Conservation (phyloP, 2,329 filamentous ascomycete species). For the Phyllosticta capitalensis region DNA sequence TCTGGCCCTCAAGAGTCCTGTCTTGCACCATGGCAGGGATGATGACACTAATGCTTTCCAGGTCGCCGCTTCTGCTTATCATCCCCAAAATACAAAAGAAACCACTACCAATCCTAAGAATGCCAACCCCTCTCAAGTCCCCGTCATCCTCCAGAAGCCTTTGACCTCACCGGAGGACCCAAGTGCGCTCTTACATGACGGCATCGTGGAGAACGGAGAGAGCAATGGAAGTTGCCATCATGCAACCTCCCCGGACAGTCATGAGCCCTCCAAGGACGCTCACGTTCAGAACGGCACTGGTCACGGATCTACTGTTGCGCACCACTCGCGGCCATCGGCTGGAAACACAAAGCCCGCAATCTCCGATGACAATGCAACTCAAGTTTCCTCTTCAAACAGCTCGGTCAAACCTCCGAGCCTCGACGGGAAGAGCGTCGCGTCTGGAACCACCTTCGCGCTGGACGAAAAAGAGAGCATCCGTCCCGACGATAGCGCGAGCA, state of each 20-base stretch:
- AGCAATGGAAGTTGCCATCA: not conserved
- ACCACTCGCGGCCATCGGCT: not conserved
- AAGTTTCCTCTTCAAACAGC: slow-evolving; percentile 44
- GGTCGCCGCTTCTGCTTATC: slow-evolving; percentile 33
- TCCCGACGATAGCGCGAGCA: slow-evolving; percentile 90
- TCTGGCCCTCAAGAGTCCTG: not conserved
- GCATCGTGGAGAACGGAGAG: slow-evolving; percentile 1
- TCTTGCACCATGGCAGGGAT: not conserved
- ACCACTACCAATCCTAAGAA: slow-evolving; percentile 17
- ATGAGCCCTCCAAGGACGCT: slow-evolving; percentile 5
- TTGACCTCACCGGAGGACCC: slow-evolving; percentile 12
- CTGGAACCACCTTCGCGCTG: slow-evolving; percentile 87
- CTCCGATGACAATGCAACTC: slow-evolving; percentile 36
- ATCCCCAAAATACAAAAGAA: slow-evolving; percentile 22
- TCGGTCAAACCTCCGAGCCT: slow-evolving; percentile 80
- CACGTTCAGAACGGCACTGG: slow-evolving; percentile 8
- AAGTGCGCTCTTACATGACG: not conserved
- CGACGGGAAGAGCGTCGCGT: slow-evolving; percentile 89
- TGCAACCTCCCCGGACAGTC: not conserved
- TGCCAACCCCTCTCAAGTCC: slow-evolving; percentile 18
- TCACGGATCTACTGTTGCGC: slow-evolving; percentile 3
- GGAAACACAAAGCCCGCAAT: slow-evolving; percentile 8
- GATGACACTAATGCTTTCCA: slow-evolving; percentile 17
- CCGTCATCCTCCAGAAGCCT: slow-evolving; percentile 16
- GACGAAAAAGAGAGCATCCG: slow-evolving; percentile 94